Evolutionary conservation across 2,329 filamentous ascomycete genomes (phyloP).

Genomic region (Cladophialophora yegresii): DNA sequence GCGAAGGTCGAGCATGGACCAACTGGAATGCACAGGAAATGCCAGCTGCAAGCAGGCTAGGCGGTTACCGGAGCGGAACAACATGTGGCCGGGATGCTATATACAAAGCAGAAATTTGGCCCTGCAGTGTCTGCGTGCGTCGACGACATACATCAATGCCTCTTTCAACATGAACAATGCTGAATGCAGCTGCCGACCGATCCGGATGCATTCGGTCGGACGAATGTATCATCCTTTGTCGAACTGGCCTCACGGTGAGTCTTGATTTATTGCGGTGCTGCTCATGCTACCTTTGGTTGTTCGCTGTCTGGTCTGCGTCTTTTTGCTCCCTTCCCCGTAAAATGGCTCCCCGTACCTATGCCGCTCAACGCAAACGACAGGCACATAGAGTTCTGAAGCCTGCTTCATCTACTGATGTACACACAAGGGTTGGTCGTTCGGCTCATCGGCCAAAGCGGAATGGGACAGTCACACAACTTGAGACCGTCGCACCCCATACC

Average conservation of each 20-base stretch:
- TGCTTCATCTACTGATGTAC: not conserved
- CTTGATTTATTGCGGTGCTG: constrained; percentile 21
- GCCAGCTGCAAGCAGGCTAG: not conserved
- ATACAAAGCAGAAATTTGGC: constrained; percentile 8
- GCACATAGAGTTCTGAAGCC: not conserved
- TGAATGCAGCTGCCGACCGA: constrained; percentile 17
- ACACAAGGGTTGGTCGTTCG: not conserved
- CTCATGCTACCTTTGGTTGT: not conserved
- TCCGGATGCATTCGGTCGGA: constrained; percentile 5
- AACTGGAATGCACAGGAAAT: not conserved
- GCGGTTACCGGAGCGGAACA: constrained; percentile 1
- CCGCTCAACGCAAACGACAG: not conserved
- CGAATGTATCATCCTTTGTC: constrained; percentile 15
- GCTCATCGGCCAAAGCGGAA: not conserved
- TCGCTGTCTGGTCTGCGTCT: not conserved
- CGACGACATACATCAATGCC: constrained; percentile 4
- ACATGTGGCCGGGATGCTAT: not conserved
- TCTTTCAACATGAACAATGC: constrained; percentile 1
- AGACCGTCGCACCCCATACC: not conserved
- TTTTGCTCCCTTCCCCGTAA: not conserved
- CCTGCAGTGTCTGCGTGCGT: constrained; percentile 2
- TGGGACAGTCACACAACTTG: constrained; percentile 4
- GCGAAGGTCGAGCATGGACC: not conserved
- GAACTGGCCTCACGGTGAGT: constrained; percentile 8
- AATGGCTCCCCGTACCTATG: constrained; percentile 17